Evolutionary conservation across 2,329 filamentous ascomycete species (phyloP), one percentile per base, ranked within the genome.

Genomic region (Pleoardoris graminearum): DNA sequence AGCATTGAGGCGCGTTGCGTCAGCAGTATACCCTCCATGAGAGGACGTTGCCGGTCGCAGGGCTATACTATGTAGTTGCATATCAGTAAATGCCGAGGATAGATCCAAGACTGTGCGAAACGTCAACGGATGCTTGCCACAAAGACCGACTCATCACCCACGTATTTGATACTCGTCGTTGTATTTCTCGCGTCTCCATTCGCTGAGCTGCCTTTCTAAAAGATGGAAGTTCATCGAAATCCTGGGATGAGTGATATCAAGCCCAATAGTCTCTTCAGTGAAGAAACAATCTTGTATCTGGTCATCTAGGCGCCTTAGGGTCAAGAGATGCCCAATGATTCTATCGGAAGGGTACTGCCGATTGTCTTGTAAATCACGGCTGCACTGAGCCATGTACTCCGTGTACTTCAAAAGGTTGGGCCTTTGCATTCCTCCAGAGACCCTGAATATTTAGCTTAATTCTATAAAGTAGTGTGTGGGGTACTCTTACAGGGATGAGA

Each of bases 331-430:
- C 7, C 45, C 47, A 19, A 71, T 63, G 0, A 61, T 53, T 23
- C 59, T 56, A 48, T 72, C 70, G 0, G 65, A 66, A 3, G 61
- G 43, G 27, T 61, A 69, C 27, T 72, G 68, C 11, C 43, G 48
- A 7, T 60, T 38, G 7, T 35, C 25, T 25, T 55, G 59, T n/a
- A 72, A 36, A 6, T 51, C 45, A 32, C 57, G 48, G 2, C 61
- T 60, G 56, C 65, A 69, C 35, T 69, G 61, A 4, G 50, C 58
- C 66, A 71, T 71, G 29, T 65, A 59, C 8, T 63, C 50, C 19
- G 53, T 64, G 25, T 68, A 62, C 38, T 64, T 68, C 2, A 72
- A 56, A 3, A 71, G 39, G 41, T 70, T 70, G 1, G 70, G 70
- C 49, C 67, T 71, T 19, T 67, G 63, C 11, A 71, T 44, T 4